Evolutionary conservation across 148 eudicot genomes (phyloP).

Genomic region (Arbutus unedo): DNA sequence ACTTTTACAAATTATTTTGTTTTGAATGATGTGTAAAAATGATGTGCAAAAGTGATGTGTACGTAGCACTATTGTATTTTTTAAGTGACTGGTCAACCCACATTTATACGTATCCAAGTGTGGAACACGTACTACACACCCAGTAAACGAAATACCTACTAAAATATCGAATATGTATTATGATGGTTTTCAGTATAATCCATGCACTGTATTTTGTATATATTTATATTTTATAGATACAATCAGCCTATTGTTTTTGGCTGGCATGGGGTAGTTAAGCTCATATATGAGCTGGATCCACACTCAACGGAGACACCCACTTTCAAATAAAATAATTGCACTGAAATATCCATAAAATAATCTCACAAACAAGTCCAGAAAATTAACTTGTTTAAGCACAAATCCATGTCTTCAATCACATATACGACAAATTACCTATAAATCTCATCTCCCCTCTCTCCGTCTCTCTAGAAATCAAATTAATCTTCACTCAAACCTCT

Average conservation of each 20-base stretch:
- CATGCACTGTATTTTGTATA: no score
- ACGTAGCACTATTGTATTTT: no score
- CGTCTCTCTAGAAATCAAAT: conserved; percentile 22
- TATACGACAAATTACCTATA: conserved; percentile 5
- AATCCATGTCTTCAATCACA: conserved; percentile 24
- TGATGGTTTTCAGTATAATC: no score
- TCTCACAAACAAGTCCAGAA: conserved; percentile 4
- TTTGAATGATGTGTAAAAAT: no score
- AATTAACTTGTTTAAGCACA: conserved; percentile 19
- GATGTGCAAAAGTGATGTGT: no score
- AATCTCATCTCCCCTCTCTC: conserved; percentile 5
- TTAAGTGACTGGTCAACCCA: no score
- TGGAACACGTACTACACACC: no score
- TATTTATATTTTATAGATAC: neutral
- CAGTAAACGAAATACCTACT: no score
- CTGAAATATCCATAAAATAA: neutral
- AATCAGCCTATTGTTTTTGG: conserved; percentile 5
- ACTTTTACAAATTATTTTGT: no score
- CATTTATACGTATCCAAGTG: no score
- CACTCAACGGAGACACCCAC: conserved; percentile 42
- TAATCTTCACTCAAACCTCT: conserved; percentile 5
- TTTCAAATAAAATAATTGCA: conserved; percentile 10
- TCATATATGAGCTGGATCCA: conserved; percentile 62
- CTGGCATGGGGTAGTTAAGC: conserved; percentile 45
- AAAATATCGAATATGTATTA: no score